Conservation (phyloP, 148 eudicot species). For the Salicornia ramosissima region DNA sequence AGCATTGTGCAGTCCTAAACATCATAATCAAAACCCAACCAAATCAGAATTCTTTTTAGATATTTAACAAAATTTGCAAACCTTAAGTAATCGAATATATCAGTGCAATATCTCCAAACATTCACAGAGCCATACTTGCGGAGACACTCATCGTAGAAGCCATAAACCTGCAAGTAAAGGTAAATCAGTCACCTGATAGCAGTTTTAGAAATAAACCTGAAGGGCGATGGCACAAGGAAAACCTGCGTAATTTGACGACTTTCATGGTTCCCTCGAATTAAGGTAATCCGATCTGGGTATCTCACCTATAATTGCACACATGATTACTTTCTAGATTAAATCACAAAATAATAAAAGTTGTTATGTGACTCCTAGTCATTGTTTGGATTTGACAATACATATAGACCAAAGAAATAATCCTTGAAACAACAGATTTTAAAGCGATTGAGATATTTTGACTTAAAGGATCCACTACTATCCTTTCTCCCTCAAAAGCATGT, state of each 20-base stretch:
- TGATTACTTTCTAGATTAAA: constrained; percentile 12
- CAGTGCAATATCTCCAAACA: constrained; percentile 98
- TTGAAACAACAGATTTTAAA: not conserved
- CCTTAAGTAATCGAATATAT: constrained; percentile 94
- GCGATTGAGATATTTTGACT: not conserved
- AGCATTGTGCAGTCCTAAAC: not conserved
- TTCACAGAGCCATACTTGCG: constrained; percentile 91
- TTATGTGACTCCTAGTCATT: not conserved
- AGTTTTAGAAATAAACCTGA: constrained; percentile 9
- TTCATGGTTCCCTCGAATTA: constrained; percentile 94
- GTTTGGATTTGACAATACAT: not conserved
- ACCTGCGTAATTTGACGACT: constrained; percentile 91
- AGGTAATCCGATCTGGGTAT: constrained; percentile 91
- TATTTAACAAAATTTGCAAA: constrained; percentile 23
- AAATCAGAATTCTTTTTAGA: not conserved
- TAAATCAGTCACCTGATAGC: constrained; percentile 17
- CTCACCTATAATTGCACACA: constrained; percentile 53
- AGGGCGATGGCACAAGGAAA: constrained; percentile 15
- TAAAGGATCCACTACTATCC: not conserved
- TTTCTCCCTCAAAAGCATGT: constrained; percentile 1
- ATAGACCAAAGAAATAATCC: not conserved
- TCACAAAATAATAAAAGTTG: not conserved
- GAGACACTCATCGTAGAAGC: constrained; percentile 93
- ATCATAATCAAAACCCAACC: not conserved
- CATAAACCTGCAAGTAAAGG: constrained; percentile 69